Conservation (phyloP, 345 rosid genomes). For the Pseudoturritis turrita region DNA sequence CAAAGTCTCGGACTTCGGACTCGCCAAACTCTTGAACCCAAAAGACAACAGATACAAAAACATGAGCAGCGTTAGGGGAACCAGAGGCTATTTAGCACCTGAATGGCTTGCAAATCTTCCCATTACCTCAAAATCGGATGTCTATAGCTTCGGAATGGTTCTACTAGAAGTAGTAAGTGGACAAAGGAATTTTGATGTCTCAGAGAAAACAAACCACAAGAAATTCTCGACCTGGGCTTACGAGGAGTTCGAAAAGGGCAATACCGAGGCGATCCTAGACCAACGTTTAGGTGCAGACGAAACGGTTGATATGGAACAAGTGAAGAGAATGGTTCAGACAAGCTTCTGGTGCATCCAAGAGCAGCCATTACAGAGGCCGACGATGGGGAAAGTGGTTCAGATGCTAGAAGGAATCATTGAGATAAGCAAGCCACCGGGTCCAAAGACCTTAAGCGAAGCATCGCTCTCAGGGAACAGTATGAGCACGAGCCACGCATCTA, state of each 20-base stretch:
- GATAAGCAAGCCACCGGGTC: conserved; percentile 47
- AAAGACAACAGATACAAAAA: conserved; percentile 42
- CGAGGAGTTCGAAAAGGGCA: conserved; percentile 43
- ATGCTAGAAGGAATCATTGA: conserved; percentile 54
- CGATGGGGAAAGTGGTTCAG: conserved; percentile 59
- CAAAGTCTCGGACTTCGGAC: conserved; percentile 60
- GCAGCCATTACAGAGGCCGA: conserved; percentile 51
- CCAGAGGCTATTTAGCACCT: conserved; percentile 61
- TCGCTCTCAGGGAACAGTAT: conserved; percentile 33
- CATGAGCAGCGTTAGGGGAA: conserved; percentile 51
- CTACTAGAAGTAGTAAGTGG: conserved; percentile 54
- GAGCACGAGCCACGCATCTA: conserved; percentile 39
- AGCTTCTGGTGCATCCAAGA: conserved; percentile 67
- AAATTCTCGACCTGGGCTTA: conserved; percentile 51
- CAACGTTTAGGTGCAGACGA: conserved; percentile 30
- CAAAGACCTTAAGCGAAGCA: conserved; percentile 31
- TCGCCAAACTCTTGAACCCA: conserved; percentile 51
- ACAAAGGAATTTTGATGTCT: conserved; percentile 49
- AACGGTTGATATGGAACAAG: conserved; percentile 43
- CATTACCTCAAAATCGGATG: conserved; percentile 56
- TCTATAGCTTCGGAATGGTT: conserved; percentile 67
- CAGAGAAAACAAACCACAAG: conserved; percentile 34
- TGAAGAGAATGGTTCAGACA: conserved; percentile 41
- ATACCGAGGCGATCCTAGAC: conserved; percentile 39
- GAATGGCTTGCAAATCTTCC: conserved; percentile 57